phyloP scores from a whole-genome alignment of 345 rosid species.

The Sapria himalayana region DNA sequence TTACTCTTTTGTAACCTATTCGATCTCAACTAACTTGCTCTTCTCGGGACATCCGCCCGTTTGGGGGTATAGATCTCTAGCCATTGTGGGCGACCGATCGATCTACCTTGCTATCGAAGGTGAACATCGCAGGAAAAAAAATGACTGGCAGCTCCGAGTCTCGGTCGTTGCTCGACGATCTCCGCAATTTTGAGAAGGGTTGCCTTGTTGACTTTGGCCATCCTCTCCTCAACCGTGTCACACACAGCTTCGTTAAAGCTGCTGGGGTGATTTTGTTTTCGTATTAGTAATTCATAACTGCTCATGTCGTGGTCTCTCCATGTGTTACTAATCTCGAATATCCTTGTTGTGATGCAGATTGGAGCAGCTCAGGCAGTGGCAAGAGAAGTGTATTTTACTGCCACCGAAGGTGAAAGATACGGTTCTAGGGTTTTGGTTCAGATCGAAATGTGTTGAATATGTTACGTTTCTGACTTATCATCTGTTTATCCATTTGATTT shows the following conservation, averaged over 20 bases:
- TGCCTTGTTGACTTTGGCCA: slow-evolving; percentile 68
- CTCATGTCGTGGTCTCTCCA: background rate
- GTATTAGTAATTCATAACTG: background rate
- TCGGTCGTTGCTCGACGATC: slow-evolving; percentile 27
- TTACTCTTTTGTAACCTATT: no score
- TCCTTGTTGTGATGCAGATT: slow-evolving; percentile 19
- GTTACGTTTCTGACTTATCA: background rate
- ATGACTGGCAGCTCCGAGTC: slow-evolving; percentile 17
- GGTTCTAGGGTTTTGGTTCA: background rate
- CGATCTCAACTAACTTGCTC: no score
- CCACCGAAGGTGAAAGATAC: slow-evolving; percentile 24
- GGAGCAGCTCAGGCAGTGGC: slow-evolving; percentile 77
- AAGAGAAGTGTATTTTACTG: slow-evolving; percentile 53
- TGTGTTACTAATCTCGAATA: background rate
- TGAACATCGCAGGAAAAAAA: background rate
- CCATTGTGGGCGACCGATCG: no score
- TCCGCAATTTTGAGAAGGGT: slow-evolving; percentile 36
- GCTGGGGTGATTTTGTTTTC: slow-evolving; percentile 32
- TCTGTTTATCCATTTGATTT: background rate
- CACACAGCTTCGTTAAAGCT: slow-evolving; percentile 75
- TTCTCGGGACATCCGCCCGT: no score
- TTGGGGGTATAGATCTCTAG: no score
- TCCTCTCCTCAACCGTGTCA: slow-evolving; percentile 81
- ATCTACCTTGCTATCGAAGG: no score
- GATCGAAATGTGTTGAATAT: no score